phyloP scores from a whole-genome alignment of 139 green algal genomes.

The Zygnema cylindricum region DNA sequence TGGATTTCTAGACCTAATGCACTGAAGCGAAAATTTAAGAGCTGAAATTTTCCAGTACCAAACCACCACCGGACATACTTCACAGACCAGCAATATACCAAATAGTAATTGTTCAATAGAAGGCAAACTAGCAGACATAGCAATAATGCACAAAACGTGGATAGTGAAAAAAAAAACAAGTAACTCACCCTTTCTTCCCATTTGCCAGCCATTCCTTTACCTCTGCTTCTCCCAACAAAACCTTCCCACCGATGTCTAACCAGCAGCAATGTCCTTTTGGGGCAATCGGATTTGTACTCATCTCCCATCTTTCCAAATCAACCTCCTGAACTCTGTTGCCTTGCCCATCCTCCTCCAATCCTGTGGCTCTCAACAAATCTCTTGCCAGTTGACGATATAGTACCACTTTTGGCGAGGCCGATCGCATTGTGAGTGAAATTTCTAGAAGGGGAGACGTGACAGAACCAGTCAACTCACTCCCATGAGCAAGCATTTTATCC shows the following conservation, averaged over 20 bases:
- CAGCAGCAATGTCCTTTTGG: constrained; percentile 48
- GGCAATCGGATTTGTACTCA: constrained; percentile 40
- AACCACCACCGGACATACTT: too few species aligned
- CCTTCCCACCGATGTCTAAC: constrained; percentile 48
- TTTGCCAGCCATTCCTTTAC: constrained; percentile 11
- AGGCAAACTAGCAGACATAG: too few species aligned
- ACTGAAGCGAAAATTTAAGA: too few species aligned
- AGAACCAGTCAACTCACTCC: background rate
- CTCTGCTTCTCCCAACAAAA: constrained; percentile 16
- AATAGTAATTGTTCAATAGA: too few species aligned
- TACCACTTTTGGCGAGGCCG: constrained; percentile 33
- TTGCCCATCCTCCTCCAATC: background rate
- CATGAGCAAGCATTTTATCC: constrained; percentile 5
- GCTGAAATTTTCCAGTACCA: too few species aligned
- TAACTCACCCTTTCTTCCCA: constrained; percentile 1
- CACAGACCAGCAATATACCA: too few species aligned
- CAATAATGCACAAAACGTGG: too few species aligned
- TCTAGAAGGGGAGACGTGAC: constrained; percentile 27
- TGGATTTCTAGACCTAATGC: too few species aligned
- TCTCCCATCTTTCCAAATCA: constrained; percentile 25
- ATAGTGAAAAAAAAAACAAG: background rate
- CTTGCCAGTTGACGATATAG: constrained; percentile 55
- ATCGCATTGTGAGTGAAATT: constrained; percentile 53
- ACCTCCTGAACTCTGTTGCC: background rate
- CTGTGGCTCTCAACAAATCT: constrained; percentile 14